These are phyloP conservation scores for Phycomyces blakesleeanus DNA, from an alignment of 192 early-diverging fungal species.

Conservation along the genomic window DNA sequence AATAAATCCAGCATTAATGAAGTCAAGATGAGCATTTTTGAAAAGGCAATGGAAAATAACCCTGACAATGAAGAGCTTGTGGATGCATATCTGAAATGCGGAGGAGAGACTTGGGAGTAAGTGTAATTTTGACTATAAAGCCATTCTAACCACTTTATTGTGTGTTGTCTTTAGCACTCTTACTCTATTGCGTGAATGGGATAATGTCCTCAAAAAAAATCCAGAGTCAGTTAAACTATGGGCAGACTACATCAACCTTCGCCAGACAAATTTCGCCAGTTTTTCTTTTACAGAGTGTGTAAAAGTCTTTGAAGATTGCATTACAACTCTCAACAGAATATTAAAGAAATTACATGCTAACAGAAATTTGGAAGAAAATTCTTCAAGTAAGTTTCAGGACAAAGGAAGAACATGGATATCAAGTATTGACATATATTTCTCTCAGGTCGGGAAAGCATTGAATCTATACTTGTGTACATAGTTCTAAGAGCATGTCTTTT, in stretches of 20 bases:
- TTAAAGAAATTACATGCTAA: background rate
- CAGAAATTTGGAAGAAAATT: background rate
- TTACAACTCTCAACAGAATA: constrained; percentile 8
- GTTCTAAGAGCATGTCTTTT: constrained; percentile 45
- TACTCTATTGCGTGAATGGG: constrained; percentile 49
- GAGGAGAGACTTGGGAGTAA: constrained; percentile 43
- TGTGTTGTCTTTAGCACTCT: constrained; percentile 23
- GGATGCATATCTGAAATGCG: constrained; percentile 45
- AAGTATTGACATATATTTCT: background rate
- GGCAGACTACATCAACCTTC: constrained; percentile 54
- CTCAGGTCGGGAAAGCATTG: constrained; percentile 34
- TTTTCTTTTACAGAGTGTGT: constrained; percentile 47
- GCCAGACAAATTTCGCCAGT: constrained; percentile 52
- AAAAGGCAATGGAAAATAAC: constrained; percentile 50
- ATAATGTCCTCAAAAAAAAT: constrained; percentile 34
- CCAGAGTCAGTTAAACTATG: constrained; percentile 43
- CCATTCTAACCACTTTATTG: background rate
- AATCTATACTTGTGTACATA: constrained; percentile 50
- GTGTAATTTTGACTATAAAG: background rate
- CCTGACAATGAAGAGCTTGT: constrained; percentile 40
- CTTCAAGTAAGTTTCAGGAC: constrained; percentile 7
- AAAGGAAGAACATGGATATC: background rate
- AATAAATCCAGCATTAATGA: constrained; percentile 43
- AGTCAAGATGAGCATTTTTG: constrained; percentile 53
- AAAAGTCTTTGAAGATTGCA: constrained; percentile 42